These are phyloP conservation scores for Gigaspora rosea DNA, from an alignment of 192 early-diverging fungal species.

Conservation along the genomic window DNA sequence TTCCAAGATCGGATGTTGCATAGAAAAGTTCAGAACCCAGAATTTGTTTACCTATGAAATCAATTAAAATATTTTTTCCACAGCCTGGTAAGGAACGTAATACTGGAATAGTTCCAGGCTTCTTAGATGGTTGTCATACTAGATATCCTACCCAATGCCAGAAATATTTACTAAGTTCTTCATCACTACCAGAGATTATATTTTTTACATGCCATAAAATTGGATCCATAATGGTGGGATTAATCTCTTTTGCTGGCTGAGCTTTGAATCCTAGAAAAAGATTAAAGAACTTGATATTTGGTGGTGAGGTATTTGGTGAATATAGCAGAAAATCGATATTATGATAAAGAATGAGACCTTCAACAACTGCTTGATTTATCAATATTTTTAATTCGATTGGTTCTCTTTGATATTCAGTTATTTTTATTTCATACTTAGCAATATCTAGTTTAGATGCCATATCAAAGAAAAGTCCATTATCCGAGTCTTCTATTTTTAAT, in stretches of 20 bases:
- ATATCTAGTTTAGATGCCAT: conserved; percentile 1
- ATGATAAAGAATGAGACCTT: conserved; percentile 24
- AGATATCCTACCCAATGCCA: not conserved
- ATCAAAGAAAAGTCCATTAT: conserved; percentile 3
- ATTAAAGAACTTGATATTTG: conserved; percentile 12
- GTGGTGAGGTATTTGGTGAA: not conserved
- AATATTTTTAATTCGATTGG: not conserved
- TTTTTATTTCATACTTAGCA: conserved; percentile 11
- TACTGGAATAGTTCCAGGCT: not conserved
- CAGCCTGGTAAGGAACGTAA: not conserved
- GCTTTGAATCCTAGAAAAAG: conserved; percentile 12
- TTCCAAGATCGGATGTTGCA: conserved; percentile 12
- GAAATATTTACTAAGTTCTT: conserved; percentile 18
- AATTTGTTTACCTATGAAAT: conserved; percentile 9
- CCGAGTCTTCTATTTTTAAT: conserved; percentile 11
- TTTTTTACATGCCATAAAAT: conserved; percentile 9
- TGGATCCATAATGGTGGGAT: conserved; percentile 8
- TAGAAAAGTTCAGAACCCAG: conserved; percentile 10
- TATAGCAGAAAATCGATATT: conserved; percentile 13
- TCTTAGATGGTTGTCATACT: conserved; percentile 1
- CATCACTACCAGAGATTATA: not conserved
- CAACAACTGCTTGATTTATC: conserved; percentile 1
- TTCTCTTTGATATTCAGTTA: not conserved
- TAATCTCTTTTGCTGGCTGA: not conserved
- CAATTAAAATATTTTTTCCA: conserved; percentile 23